Conservation (phyloP, 2,329 filamentous ascomycete genomes). For the Colletotrichum euphorbiae region DNA sequence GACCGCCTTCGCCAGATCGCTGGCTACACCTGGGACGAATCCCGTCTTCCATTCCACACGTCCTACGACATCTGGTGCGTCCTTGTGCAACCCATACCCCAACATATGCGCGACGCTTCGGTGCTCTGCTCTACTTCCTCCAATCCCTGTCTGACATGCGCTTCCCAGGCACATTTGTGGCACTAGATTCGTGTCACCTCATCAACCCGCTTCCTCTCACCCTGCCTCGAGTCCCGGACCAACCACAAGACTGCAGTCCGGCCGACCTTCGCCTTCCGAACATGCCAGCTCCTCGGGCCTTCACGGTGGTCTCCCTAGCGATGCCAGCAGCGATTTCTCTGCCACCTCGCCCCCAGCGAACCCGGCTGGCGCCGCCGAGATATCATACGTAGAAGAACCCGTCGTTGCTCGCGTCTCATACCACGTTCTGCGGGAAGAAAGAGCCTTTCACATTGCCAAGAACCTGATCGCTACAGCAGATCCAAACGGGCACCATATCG, state of each 20-base stretch:
- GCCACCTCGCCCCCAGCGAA: conserved; percentile 49
- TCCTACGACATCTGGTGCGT: conserved; percentile 89
- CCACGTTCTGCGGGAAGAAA: conserved; percentile 85
- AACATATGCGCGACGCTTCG: not conserved
- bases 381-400: conserved; percentile 69
- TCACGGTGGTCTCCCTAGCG: conserved; percentile 48
- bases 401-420: conserved; percentile 87
- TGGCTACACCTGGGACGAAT: conserved; percentile 82
- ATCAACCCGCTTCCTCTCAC: conserved; percentile 59
- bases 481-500: conserved; percentile 79
- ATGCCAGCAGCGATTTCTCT: conserved; percentile 54
- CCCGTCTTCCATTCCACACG: conserved; percentile 66
- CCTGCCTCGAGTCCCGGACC: conserved; percentile 58
- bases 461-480: conserved; percentile 78
- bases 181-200: conserved; percentile 66
- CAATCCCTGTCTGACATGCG: conserved; percentile 34
- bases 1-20: conserved; percentile 79
- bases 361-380: conserved; percentile 56
- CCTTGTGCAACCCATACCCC: conserved; percentile 3
- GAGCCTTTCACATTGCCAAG: conserved; percentile 86
- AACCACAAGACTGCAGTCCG: conserved; percentile 55
- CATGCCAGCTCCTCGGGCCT: conserved; percentile 50
- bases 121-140: conserved; percentile 6
- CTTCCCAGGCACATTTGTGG: conserved; percentile 72
- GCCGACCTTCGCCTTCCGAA: conserved; percentile 58